Evolutionary conservation across 768 basidiomycete genomes (phyloP).

Genomic region (Trametes elegans): DNA sequence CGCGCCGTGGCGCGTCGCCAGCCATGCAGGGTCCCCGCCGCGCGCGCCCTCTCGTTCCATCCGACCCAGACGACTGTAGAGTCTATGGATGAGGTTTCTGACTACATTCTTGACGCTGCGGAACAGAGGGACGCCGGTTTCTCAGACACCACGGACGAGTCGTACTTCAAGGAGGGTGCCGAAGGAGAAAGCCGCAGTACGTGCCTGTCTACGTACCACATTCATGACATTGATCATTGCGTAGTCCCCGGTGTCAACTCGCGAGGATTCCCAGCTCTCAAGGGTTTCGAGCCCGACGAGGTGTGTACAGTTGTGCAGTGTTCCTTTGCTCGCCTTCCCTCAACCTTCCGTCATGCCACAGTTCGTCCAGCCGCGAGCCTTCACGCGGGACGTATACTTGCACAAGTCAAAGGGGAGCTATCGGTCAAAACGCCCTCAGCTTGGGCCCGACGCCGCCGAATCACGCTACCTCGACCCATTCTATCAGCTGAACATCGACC

Average conservation of each 20-base stretch:
- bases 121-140: not conserved
- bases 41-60: conserved; percentile 1
- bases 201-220: not conserved
- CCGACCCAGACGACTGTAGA: not conserved
- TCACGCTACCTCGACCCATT: conserved; percentile 66
- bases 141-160: not conserved
- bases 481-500: conserved; percentile 69
- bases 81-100: not conserved
- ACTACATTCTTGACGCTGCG: not conserved
- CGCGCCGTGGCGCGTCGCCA: conserved; percentile 15
- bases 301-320: conserved; percentile 19
- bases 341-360: conserved; percentile 25
- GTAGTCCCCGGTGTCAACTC: not conserved
- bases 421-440: conserved; percentile 33
- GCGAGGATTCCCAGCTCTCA: conserved; percentile 11
- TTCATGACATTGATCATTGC: too few species aligned
- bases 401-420: not conserved
- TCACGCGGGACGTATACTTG: conserved; percentile 33
- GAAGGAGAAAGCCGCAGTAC: too few species aligned
- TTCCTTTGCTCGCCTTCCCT: conserved; percentile 6
- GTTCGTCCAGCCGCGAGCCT: conserved; percentile 49
- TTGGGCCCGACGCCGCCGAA: conserved; percentile 55
- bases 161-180: not conserved
- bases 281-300: conserved; percentile 22
- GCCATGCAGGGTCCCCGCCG: not conserved